Evolutionary conservation across 345 rosid genomes (phyloP).

Genomic region (Draba incana): DNA sequence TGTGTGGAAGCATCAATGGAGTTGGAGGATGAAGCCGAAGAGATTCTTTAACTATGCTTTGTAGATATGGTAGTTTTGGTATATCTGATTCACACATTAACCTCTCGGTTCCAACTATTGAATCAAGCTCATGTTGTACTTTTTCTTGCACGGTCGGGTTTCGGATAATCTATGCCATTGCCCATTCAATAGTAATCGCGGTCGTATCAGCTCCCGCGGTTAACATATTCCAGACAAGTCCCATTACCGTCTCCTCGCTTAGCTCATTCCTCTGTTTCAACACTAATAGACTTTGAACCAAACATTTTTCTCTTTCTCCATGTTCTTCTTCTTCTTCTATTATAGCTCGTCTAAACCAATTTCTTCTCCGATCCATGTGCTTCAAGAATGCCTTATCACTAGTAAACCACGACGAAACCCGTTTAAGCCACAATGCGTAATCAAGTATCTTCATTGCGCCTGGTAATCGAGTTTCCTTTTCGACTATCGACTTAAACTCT

Average conservation of each 20-base stretch:
- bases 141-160: conserved; percentile 32
- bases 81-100: conserved; percentile 49
- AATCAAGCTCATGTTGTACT: conserved; percentile 45
- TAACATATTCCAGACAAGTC: conserved; percentile 58
- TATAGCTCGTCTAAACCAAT: conserved; percentile 28
- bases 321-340: conserved; percentile 5
- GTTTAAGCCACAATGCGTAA: conserved; percentile 39
- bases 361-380: conserved; percentile 26
- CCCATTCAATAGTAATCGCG: conserved; percentile 52
- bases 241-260: conserved; percentile 46
- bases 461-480: conserved; percentile 29
- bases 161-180: conserved; percentile 50
- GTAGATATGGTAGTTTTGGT: conserved; percentile 43
- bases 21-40: conserved; percentile 54
- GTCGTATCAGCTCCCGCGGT: conserved; percentile 55
- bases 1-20: conserved; percentile 56
- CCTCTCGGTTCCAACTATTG: conserved; percentile 43
- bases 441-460: conserved; percentile 29
- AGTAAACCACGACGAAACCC: conserved; percentile 19
- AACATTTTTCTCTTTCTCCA: conserved; percentile 19
- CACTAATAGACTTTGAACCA: conserved; percentile 32
- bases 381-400: conserved; percentile 17
- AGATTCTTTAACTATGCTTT: conserved; percentile 46
- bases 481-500: conserved; percentile 32
- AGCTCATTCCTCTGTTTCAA: conserved; percentile 38